Percentiles rank a stretch among this genome's conserved stretches.
Conservation (phyloP, 768 basidiomycete genomes). For the Russula ochroleuca region DNA sequence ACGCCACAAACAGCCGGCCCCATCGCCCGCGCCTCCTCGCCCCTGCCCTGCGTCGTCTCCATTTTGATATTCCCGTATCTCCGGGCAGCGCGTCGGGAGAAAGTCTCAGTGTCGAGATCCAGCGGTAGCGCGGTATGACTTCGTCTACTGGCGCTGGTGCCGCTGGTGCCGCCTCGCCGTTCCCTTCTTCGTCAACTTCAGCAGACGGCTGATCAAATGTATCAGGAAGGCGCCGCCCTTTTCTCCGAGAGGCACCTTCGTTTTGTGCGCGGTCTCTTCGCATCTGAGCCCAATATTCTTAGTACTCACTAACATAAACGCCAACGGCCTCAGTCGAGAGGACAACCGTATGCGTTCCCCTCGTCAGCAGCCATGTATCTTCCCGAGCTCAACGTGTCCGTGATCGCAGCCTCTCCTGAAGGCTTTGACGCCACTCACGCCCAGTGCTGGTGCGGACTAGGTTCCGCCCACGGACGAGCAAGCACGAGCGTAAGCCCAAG, state of each 20-base stretch:
- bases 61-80: constrained; percentile 21
- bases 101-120: constrained; percentile 56
- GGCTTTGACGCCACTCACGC: background rate
- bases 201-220: too few relatives aligned
- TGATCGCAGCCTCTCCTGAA: background rate
- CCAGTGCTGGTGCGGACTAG: background rate
- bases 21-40: too few relatives aligned
- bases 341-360: background rate
- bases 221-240: too few relatives aligned
- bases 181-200: too few relatives aligned
- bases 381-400: background rate
- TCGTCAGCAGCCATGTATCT: background rate
- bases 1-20: too few relatives aligned
- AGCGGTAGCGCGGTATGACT: constrained; percentile 57
- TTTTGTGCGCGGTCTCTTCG: too few relatives aligned
- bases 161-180: too few relatives aligned
- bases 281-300: background rate
- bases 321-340: background rate
- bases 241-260: too few relatives aligned
- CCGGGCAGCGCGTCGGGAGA: constrained; percentile 3
- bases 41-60: constrained; percentile 22
- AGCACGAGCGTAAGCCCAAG: background rate
- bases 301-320: background rate
- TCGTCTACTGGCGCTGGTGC: constrained; percentile 23
- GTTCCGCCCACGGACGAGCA: background rate